These are phyloP conservation scores for Closterium sp. DNA, from an alignment of 139 green algal genomes.

Conservation along the genomic window DNA sequence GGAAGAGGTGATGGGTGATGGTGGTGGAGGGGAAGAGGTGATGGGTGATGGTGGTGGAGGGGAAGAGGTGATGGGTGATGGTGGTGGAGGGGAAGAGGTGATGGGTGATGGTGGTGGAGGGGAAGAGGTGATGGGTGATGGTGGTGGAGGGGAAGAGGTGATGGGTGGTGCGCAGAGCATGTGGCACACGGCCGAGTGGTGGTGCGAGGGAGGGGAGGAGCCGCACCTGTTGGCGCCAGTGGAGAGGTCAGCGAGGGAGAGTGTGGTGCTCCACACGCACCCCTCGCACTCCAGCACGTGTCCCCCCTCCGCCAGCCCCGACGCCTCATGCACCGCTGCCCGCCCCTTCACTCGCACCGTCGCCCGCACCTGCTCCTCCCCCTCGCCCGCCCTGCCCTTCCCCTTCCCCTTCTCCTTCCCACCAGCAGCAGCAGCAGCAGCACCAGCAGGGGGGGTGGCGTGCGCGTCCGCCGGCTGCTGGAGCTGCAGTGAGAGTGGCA, in stretches of 20 bases:
- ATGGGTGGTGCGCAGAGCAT: no score
- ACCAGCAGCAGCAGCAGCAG: no score
- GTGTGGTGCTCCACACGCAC: constrained; percentile 37
- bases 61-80: no score
- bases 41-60: no score
- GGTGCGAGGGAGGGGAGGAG: no score
- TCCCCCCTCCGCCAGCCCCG: constrained; percentile 15
- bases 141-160: no score
- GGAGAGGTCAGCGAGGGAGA: constrained; percentile 33
- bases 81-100: no score
- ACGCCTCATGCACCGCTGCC: constrained; percentile 33
- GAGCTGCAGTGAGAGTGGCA: not conserved
- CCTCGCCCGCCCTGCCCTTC: not conserved
- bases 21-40: no score
- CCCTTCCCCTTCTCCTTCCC: not conserved
- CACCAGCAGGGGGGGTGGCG: not conserved
- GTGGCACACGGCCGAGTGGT: no score
- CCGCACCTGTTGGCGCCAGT: constrained; percentile 34
- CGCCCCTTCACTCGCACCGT: constrained; percentile 48
- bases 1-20: no score
- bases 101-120: no score
- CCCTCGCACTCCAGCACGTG: constrained; percentile 26
- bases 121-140: no score
- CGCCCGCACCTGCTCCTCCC: not conserved
- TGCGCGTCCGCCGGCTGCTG: not conserved